phyloP scores from a whole-genome alignment of 352 stramenopile species.

The Sclerospora graminicola region DNA sequence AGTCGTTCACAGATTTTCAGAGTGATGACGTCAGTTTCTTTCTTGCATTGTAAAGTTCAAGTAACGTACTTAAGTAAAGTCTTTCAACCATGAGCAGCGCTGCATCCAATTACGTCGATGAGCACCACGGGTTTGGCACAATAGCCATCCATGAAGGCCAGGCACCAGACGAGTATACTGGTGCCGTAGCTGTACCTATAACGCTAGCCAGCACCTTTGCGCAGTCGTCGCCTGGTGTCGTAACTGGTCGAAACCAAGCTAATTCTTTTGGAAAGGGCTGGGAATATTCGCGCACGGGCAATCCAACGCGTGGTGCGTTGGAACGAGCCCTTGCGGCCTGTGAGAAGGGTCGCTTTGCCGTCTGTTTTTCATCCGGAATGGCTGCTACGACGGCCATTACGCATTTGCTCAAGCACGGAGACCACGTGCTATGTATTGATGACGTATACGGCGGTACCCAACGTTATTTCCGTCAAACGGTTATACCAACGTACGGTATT shows the following conservation, averaged over 20 bases:
- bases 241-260: constrained; percentile 57
- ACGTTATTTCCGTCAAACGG: constrained; percentile 89
- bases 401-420: constrained; percentile 85
- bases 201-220: constrained; percentile 89
- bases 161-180: constrained; percentile 59
- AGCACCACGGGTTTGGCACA: constrained; percentile 77
- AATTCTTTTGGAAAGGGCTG: constrained; percentile 93
- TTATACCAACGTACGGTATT: constrained; percentile 85
- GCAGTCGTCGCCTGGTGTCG: constrained; percentile 61
- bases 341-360: constrained; percentile 85
- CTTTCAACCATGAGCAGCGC: constrained; percentile 37
- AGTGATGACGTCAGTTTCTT: too few relatives aligned
- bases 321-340: constrained; percentile 88
- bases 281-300: constrained; percentile 92
- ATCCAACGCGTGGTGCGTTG: constrained; percentile 92
- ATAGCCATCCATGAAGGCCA: constrained; percentile 80
- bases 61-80: too few relatives aligned
- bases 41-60: too few relatives aligned
- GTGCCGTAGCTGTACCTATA: constrained; percentile 84
- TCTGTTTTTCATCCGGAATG: constrained; percentile 88
- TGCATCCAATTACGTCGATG: constrained; percentile 48
- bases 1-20: too few relatives aligned
- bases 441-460: constrained; percentile 94
- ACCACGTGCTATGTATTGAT: constrained; percentile 93
- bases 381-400: constrained; percentile 81